Percentiles rank a stretch among this genome's conserved stretches.
These are phyloP conservation scores for Arabidopsis lyrata DNA, from an alignment of 441 rosid genomes.

Conservation along the genomic window DNA sequence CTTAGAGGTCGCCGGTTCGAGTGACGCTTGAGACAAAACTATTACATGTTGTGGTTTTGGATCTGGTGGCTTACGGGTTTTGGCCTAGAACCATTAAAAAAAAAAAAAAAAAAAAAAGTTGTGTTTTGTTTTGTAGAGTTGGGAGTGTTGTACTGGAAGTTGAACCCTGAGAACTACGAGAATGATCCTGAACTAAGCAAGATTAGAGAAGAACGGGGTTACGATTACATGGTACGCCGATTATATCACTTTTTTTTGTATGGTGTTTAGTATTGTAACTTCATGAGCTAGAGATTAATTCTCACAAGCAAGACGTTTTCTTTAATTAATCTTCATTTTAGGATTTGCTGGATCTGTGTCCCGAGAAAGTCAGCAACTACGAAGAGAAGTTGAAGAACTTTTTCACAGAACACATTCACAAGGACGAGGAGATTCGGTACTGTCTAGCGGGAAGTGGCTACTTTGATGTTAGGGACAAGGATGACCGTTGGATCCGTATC, in stretches of 20 bases:
- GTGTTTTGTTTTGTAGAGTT: constrained; percentile 50
- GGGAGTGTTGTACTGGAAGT: constrained; percentile 80
- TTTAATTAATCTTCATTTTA: constrained; percentile 25
- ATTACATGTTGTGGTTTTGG: too few species aligned
- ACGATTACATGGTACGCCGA: constrained; percentile 65
- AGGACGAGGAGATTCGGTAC: constrained; percentile 89
- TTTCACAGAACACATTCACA: constrained; percentile 86
- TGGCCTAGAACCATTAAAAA: too few species aligned
- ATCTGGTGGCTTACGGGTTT: too few species aligned
- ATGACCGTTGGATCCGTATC: constrained; percentile 77
- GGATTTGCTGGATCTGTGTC: constrained; percentile 88
- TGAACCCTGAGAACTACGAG: constrained; percentile 77
- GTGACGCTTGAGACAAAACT: too few species aligned
- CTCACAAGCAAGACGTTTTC: background rate
- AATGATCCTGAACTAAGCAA: constrained; percentile 63
- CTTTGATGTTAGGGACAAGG: constrained; percentile 81
- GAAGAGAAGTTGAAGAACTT: constrained; percentile 88
- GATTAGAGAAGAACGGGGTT: constrained; percentile 79
- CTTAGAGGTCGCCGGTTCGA: too few species aligned
- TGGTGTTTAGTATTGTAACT: background rate
- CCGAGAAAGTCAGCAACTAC: constrained; percentile 75
- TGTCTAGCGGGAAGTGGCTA: constrained; percentile 85
- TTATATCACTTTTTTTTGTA: background rate
- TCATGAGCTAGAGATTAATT: background rate
- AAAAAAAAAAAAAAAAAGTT: too few species aligned